These are phyloP conservation scores for Aspergillus wentii DNA, from an alignment of 495 filamentous ascomycete species.

Conservation along the genomic window DNA sequence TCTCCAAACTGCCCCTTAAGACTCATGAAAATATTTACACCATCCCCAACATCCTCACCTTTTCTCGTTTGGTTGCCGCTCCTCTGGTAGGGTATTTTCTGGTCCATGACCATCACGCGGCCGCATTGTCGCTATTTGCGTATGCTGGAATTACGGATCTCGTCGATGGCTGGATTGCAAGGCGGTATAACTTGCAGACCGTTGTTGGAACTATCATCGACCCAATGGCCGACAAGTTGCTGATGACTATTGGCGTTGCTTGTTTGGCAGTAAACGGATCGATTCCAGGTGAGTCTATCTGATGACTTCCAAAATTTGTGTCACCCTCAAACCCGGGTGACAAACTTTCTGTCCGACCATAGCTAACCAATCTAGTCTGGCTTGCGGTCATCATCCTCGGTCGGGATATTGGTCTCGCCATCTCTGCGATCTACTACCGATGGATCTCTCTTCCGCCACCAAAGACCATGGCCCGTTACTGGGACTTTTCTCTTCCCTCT, in stretches of 20 bases:
- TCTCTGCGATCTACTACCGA: conserved; percentile 89
- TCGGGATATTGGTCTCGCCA: conserved; percentile 78
- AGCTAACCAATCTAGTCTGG: conserved; percentile 53
- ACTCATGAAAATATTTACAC: conserved; percentile 92
- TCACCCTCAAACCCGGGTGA: neutral
- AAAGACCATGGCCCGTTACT: conserved; percentile 90
- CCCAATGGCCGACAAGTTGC: conserved; percentile 90
- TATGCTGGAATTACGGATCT: conserved; percentile 91
- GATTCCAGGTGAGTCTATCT: conserved; percentile 60
- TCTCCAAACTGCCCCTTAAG: conserved; percentile 44
- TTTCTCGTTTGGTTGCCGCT: conserved; percentile 77
- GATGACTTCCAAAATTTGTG: neutral
- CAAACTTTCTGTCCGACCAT: neutral
- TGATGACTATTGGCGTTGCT: conserved; percentile 90
- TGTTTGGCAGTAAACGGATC: conserved; percentile 75
- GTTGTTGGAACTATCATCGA: conserved; percentile 96
- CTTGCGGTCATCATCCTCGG: conserved; percentile 85
- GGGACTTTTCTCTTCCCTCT: conserved; percentile 91
- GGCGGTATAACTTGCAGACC: conserved; percentile 79
- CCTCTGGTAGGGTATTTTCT: conserved; percentile 88
- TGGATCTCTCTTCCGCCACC: conserved; percentile 91
- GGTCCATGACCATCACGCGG: conserved; percentile 70
- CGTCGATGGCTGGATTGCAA: conserved; percentile 88
- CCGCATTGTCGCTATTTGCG: conserved; percentile 77
- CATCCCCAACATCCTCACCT: conserved; percentile 85